phyloP scores from a whole-genome alignment of 495 filamentous ascomycete species.

The Astrothelium macrocarpum region DNA sequence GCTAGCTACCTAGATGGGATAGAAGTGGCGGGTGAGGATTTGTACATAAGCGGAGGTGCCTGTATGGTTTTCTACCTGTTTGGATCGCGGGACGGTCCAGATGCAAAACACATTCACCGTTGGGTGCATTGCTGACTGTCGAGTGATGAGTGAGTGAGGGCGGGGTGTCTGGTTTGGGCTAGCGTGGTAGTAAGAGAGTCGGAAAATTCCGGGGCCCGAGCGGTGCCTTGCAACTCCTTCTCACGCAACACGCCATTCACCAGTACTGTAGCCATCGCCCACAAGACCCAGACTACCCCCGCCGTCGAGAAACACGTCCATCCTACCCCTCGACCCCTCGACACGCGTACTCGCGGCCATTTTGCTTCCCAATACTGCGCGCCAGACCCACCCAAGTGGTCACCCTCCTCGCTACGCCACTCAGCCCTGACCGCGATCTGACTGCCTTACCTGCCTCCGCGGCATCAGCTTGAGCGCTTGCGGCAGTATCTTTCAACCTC shows the following conservation, averaged over 20 bases:
- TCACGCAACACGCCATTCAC: constrained; percentile 4
- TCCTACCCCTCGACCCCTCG: neutral
- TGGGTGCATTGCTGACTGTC: too few relatives aligned
- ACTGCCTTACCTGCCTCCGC: neutral
- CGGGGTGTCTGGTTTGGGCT: neutral
- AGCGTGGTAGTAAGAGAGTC: neutral
- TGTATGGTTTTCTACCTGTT: neutral
- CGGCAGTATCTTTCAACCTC: neutral
- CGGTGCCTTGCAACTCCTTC: neutral
- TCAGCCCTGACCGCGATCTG: constrained; percentile 1
- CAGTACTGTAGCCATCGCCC: neutral
- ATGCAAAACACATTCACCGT: neutral
- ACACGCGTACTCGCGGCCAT: neutral
- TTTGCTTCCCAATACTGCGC: neutral
- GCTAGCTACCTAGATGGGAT: neutral
- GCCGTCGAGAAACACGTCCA: constrained; percentile 1
- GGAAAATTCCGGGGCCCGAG: constrained; percentile 4
- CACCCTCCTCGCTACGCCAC: neutral
- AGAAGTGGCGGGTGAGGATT: neutral
- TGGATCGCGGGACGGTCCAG: constrained; percentile 2
- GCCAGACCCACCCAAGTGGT: neutral
- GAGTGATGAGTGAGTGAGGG: neutral
- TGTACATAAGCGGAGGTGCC: neutral
- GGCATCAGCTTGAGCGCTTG: neutral
- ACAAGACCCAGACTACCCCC: neutral